phyloP scores from a whole-genome alignment of 129 eudicot genomes.

The Dittrichia graveolens region DNA sequence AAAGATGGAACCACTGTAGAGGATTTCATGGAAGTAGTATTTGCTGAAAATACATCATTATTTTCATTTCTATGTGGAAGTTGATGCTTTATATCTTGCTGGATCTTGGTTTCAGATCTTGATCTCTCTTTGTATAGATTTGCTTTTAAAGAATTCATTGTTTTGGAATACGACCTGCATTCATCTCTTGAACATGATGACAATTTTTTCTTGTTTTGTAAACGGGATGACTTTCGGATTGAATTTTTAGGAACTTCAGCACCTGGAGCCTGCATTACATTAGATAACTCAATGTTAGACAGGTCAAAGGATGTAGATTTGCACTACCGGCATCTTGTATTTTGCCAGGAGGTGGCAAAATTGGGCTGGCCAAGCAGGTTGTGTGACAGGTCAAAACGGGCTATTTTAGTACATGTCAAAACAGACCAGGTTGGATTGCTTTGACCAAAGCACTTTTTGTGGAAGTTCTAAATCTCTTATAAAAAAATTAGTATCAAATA shows the following conservation, averaged over 20 bases:
- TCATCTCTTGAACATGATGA: conserved; percentile 28
- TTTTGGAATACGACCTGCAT: conserved; percentile 15
- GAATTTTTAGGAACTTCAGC: conserved; percentile 21
- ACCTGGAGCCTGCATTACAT: conserved; percentile 27
- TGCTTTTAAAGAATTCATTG: conserved; percentile 20
- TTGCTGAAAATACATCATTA: conserved; percentile 25
- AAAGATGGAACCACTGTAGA: conserved; percentile 40
- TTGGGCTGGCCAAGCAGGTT: background rate
- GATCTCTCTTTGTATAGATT: background rate
- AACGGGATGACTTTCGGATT: conserved; percentile 35
- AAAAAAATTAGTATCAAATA: background rate
- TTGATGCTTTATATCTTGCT: conserved; percentile 18
- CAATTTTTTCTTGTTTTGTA: conserved; percentile 27
- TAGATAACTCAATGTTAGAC: background rate
- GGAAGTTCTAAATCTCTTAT: background rate
- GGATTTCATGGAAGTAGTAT: conserved; percentile 29
- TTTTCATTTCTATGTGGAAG: conserved; percentile 16
- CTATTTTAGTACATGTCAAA: background rate
- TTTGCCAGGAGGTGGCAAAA: background rate
- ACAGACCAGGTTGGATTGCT: background rate
- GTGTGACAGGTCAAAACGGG: background rate
- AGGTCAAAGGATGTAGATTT: too few relatives aligned
- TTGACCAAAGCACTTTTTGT: background rate
- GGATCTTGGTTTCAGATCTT: conserved; percentile 19
- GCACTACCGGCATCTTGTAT: background rate